These are phyloP conservation scores for Aspergillus ostianus DNA, from an alignment of 495 filamentous ascomycete genomes.

Conservation along the genomic window DNA sequence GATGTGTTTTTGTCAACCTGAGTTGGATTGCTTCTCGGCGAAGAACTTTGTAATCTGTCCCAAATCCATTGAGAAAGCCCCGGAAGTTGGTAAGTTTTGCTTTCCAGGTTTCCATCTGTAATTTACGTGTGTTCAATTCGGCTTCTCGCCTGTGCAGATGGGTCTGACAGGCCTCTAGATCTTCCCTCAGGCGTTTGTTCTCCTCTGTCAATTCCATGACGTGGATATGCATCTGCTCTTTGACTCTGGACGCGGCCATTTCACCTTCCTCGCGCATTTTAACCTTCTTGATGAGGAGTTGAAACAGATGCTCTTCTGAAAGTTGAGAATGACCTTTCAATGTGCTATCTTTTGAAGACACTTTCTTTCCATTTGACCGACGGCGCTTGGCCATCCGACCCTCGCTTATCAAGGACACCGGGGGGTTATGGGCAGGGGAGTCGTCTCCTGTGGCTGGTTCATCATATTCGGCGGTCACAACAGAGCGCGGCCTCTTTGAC, in stretches of 20 bases:
- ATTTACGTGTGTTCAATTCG: constrained; percentile 19
- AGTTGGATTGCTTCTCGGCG: constrained; percentile 27
- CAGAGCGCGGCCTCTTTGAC: constrained; percentile 1
- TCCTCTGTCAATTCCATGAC: constrained; percentile 25
- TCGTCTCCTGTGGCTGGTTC: neutral
- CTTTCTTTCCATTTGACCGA: constrained; percentile 12
- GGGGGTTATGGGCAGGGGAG: neutral
- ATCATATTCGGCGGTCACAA: neutral
- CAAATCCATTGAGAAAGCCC: constrained; percentile 35
- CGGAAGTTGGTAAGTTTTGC: constrained; percentile 32
- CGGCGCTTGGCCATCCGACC: constrained; percentile 19
- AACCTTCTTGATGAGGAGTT: constrained; percentile 35
- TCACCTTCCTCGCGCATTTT: constrained; percentile 38
- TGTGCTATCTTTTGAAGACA: neutral
- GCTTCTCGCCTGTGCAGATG: constrained; percentile 20
- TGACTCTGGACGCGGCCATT: constrained; percentile 19
- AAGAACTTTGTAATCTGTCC: constrained; percentile 31
- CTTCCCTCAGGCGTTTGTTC: constrained; percentile 25
- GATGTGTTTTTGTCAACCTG: constrained; percentile 15
- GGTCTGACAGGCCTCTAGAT: constrained; percentile 13
- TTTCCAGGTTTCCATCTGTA: constrained; percentile 34
- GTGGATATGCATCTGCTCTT: constrained; percentile 26
- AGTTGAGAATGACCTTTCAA: constrained; percentile 12
- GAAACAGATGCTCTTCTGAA: constrained; percentile 37
- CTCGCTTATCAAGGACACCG: constrained; percentile 7